Conservation (phyloP, 2,329 filamentous ascomycete species). For the Dactylonectria estremocensis region DNA sequence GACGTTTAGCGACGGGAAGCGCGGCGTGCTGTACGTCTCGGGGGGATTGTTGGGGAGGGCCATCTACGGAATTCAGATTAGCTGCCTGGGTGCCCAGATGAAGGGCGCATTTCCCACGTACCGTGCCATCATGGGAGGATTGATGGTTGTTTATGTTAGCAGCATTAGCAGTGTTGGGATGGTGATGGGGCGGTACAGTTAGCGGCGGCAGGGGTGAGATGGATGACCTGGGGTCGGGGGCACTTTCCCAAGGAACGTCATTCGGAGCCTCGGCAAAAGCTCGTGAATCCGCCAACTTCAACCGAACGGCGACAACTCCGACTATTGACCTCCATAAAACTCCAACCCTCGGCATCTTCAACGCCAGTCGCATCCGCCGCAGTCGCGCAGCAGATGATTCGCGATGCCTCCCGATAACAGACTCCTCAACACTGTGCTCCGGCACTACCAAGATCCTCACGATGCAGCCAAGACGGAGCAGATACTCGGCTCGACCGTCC, state of each 20-base stretch:
- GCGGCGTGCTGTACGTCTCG: slow-evolving; percentile 73
- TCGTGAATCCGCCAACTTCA: slow-evolving; percentile 41
- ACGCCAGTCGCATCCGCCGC: not conserved
- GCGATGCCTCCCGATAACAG: slow-evolving; percentile 75
- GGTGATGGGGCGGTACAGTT: slow-evolving; percentile 37
- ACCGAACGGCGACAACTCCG: slow-evolving; percentile 39
- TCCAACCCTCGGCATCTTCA: slow-evolving; percentile 15
- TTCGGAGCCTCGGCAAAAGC: slow-evolving; percentile 49
- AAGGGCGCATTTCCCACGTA: slow-evolving; percentile 16
- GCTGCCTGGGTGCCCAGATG: not conserved
- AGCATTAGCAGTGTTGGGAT: slow-evolving; percentile 31
- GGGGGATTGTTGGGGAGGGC: slow-evolving; percentile 55
- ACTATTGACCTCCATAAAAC: slow-evolving; percentile 23
- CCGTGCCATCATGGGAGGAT: slow-evolving; percentile 44
- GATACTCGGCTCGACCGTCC: slow-evolving; percentile 76
- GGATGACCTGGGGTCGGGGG: slow-evolving; percentile 15
- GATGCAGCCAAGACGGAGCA: slow-evolving; percentile 67
- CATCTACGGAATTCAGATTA: slow-evolving; percentile 44
- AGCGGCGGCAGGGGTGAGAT: slow-evolving; percentile 25
- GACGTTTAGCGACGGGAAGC: slow-evolving; percentile 88
- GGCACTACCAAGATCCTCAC: slow-evolving; percentile 69
- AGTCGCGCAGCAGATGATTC: slow-evolving; percentile 31
- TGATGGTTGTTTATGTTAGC: slow-evolving; percentile 21
- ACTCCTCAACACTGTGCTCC: slow-evolving; percentile 76
- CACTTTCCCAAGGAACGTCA: slow-evolving; percentile 44